Percentiles rank a stretch among this genome's conserved stretches.
These are phyloP conservation scores for Cyathus striatus DNA, from an alignment of 768 basidiomycete genomes.

Conservation along the genomic window DNA sequence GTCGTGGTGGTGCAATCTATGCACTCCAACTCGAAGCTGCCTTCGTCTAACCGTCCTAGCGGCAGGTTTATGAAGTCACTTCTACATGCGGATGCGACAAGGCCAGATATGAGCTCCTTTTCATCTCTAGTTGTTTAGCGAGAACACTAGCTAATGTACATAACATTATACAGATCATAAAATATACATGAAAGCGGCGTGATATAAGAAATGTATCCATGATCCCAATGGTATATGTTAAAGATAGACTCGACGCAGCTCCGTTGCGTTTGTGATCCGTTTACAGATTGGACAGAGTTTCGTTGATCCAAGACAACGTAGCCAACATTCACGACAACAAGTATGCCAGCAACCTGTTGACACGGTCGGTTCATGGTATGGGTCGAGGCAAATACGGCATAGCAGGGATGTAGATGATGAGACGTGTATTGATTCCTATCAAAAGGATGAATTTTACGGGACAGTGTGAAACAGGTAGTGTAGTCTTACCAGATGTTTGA, in stretches of 20 bases:
- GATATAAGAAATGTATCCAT: neutral
- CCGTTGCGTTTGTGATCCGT: constrained; percentile 73
- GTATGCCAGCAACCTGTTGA: constrained; percentile 89
- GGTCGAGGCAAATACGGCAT: constrained; percentile 79
- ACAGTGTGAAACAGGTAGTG: neutral
- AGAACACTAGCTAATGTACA: constrained; percentile 6
- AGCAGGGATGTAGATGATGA: constrained; percentile 38
- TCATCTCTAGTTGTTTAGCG: constrained; percentile 5
- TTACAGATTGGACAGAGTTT: constrained; percentile 87
- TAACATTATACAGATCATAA: constrained; percentile 2
- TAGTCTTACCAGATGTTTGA: constrained; percentile 50
- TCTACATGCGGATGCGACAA: constrained; percentile 60
- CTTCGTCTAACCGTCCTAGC: constrained; percentile 42
- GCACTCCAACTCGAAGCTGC: constrained; percentile 23
- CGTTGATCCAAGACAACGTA: constrained; percentile 77
- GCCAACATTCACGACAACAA: constrained; percentile 78
- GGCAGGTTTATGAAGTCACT: constrained; percentile 43
- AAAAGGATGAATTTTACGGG: constrained; percentile 4
- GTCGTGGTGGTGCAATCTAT: constrained; percentile 57
- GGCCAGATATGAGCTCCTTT: constrained; percentile 82
- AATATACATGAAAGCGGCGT: neutral
- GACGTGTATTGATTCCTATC: constrained; percentile 37
- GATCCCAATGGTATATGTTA: constrained; percentile 25
- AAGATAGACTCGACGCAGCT: constrained; percentile 72
- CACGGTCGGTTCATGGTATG: constrained; percentile 72